Conservation (phyloP, 1,284 basidiomycete species). For the Mycena citricolor region DNA sequence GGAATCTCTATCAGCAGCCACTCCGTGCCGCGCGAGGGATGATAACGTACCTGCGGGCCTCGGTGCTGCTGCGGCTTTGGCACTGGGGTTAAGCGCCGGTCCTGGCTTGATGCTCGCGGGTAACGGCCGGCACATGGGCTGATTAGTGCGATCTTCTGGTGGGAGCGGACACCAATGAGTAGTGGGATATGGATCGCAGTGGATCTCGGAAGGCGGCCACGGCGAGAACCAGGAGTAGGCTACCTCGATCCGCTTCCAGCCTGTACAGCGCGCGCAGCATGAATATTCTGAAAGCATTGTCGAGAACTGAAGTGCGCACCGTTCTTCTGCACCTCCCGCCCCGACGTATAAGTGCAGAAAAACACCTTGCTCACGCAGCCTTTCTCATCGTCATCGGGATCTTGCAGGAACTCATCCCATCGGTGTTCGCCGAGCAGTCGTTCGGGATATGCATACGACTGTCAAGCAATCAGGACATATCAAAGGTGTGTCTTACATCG, state of each 20-base stretch:
- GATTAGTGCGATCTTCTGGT: conserved; percentile 50
- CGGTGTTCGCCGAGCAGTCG: conserved; percentile 59
- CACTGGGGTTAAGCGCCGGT: conserved; percentile 24
- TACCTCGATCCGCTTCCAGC: conserved; percentile 61
- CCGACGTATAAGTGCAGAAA: conserved; percentile 46
- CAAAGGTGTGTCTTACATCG: too few species aligned
- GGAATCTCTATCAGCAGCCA: background rate
- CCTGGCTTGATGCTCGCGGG: conserved; percentile 37
- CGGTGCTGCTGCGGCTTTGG: conserved; percentile 26
- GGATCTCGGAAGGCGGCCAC: conserved; percentile 42
- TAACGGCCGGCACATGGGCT: conserved; percentile 56
- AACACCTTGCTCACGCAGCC: conserved; percentile 46
- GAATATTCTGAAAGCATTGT: background rate
- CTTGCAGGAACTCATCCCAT: conserved; percentile 53
- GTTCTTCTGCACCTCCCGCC: conserved; percentile 40
- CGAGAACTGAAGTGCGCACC: conserved; percentile 27
- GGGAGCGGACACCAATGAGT: conserved; percentile 53
- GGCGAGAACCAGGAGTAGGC: conserved; percentile 51
- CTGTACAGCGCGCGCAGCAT: conserved; percentile 33
- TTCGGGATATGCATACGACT: conserved; percentile 32
- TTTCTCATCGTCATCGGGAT: conserved; percentile 42
- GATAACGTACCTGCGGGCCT: conserved; percentile 31
- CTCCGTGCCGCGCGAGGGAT: background rate
- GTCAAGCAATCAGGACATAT: too few species aligned
- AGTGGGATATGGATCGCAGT: conserved; percentile 52